phyloP scores from a whole-genome alignment of 1,284 basidiomycete genomes.

The Cryptococcus floricola region DNA sequence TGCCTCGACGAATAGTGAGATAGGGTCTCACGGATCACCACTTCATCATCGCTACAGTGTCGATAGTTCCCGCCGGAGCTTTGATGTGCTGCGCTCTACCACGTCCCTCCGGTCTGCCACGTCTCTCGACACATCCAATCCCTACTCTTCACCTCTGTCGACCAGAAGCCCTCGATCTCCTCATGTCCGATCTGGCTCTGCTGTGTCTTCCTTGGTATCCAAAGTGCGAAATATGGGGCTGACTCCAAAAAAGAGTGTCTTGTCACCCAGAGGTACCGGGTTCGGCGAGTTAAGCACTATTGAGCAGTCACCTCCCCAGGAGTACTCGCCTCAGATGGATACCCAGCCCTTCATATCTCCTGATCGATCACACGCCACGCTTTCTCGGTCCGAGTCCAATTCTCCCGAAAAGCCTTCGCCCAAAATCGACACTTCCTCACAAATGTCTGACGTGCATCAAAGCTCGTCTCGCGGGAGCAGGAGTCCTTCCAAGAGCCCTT shows the following conservation, averaged over 20 bases:
- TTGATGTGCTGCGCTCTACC: slow-evolving; percentile 9
- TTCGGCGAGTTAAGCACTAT: slow-evolving; percentile 10
- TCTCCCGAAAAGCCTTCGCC: slow-evolving; percentile 9
- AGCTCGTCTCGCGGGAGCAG: too few species aligned
- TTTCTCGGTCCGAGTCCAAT: not conserved
- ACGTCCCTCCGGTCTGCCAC: slow-evolving; percentile 11
- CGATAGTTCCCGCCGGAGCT: slow-evolving; percentile 10
- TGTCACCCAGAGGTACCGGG: slow-evolving; percentile 4
- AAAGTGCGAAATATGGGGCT: slow-evolving; percentile 12
- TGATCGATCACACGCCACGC: not conserved
- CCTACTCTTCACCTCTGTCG: slow-evolving; percentile 7
- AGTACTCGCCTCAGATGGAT: not conserved
- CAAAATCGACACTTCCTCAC: too few species aligned
- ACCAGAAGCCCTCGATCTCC: slow-evolving; percentile 2
- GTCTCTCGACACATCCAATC: not conserved
- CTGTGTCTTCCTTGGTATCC: slow-evolving; percentile 15
- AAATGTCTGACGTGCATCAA: too few species aligned
- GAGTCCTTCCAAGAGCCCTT: too few species aligned
- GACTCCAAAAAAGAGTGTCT: slow-evolving; percentile 8
- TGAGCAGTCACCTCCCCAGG: slow-evolving; percentile 17
- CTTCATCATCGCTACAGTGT: slow-evolving; percentile 9
- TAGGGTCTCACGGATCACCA: slow-evolving; percentile 3
- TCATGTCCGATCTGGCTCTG: slow-evolving; percentile 6
- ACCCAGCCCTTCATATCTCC: not conserved
- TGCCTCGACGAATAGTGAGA: slow-evolving; percentile 2